Evolutionary conservation across 257 asterid species (phyloP).

Genomic region (Cinchona pubescens): DNA sequence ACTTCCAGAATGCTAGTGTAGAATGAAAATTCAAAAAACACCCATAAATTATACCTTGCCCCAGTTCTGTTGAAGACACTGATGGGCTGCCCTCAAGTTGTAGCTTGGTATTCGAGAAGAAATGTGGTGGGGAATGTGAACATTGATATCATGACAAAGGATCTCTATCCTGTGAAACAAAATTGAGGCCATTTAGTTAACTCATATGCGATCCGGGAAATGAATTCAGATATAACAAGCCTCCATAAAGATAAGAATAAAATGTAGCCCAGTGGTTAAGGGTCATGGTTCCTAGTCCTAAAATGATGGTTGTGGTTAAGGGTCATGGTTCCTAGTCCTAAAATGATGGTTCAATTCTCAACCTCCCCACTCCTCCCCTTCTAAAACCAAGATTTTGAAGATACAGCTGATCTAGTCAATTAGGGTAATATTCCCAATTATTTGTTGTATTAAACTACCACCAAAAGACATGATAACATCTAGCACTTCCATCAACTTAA

Average conservation of each 20-base stretch:
- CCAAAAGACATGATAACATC: background rate
- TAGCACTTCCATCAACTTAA: background rate
- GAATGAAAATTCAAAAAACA: background rate
- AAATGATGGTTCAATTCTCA: no score
- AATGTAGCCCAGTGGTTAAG: no score
- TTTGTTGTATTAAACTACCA: background rate
- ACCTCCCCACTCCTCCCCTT: no score
- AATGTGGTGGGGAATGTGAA: conserved; percentile 92
- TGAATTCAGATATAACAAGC: background rate
- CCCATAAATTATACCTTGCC: conserved; percentile 57
- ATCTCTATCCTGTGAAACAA: conserved; percentile 69
- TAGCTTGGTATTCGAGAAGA: conserved; percentile 95
- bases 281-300: no score
- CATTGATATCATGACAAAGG: conserved; percentile 91
- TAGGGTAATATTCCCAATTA: background rate
- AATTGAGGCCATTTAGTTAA: background rate
- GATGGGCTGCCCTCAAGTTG: conserved; percentile 77
- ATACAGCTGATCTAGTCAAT: background rate
- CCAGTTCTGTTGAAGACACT: conserved; percentile 85
- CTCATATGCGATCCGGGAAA: background rate
- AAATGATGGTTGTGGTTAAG: no score
- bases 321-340: no score
- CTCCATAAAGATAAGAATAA: background rate
- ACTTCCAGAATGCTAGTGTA: background rate
- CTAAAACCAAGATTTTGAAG: no score